Evolutionary conservation across 2,329 filamentous ascomycete species (phyloP).

Genomic region (Epichloe glyceriae): DNA sequence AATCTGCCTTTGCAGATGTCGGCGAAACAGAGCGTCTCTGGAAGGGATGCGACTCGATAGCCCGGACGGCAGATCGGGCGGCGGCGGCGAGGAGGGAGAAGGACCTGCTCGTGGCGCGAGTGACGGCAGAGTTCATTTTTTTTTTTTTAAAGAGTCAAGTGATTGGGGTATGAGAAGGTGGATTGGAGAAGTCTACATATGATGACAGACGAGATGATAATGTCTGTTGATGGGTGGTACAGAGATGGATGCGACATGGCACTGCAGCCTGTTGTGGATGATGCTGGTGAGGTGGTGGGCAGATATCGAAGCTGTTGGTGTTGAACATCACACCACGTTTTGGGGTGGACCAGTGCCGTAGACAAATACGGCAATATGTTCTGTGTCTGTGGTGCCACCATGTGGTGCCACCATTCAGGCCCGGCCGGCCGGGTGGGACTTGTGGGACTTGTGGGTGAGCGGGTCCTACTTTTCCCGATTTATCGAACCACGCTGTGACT

Average conservation of each 20-base stretch:
- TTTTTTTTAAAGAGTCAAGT: no score
- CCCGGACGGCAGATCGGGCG: conserved; percentile 20
- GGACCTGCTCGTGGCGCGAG: conserved; percentile 19
- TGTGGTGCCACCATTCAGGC: conserved; percentile 2
- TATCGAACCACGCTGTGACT: not conserved
- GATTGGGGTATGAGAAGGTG: not conserved
- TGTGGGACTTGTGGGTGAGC: not conserved
- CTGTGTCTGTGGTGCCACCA: not conserved
- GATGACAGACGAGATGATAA: no score
- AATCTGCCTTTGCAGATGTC: conserved; percentile 18
- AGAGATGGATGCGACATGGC: no score
- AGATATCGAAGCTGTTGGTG: not conserved
- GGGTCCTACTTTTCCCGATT: conserved; percentile 1
- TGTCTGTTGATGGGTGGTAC: no score
- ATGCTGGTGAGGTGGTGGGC: conserved; percentile 1
- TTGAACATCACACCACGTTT: conserved; percentile 3
- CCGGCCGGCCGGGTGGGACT: not conserved
- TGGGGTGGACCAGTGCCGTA: not conserved
- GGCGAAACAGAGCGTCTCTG: conserved; percentile 18
- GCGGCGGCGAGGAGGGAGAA: conserved; percentile 21
- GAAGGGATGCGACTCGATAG: conserved; percentile 24
- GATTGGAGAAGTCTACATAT: not conserved
- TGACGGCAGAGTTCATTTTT: conserved; percentile 17
- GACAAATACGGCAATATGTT: no score
- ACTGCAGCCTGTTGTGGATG: not conserved